Conservation (phyloP, 108 stramenopile genomes). For the Asterionellopsis glacialis region DNA sequence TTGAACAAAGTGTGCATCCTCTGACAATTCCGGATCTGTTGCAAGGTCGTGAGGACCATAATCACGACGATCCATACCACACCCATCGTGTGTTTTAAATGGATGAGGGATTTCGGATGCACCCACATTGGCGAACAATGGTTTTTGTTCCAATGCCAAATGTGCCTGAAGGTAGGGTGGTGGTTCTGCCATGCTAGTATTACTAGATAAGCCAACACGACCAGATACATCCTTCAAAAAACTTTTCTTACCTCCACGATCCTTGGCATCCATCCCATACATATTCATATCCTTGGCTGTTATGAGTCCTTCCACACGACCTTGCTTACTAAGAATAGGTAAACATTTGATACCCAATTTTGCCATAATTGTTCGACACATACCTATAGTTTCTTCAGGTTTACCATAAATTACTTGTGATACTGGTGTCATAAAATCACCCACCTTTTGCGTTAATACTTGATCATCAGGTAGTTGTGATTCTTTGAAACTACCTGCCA, state of each 20-base stretch:
- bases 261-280: slow-evolving; percentile 70
- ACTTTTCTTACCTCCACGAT: slow-evolving; percentile 89
- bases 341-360: slow-evolving; percentile 87
- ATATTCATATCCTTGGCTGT: slow-evolving; percentile 88
- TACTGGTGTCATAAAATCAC: slow-evolving; percentile 73
- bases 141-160: slow-evolving; percentile 60
- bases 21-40: slow-evolving; percentile 71
- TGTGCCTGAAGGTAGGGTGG: slow-evolving; percentile 61
- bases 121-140: slow-evolving; percentile 73
- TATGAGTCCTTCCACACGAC: slow-evolving; percentile 85
- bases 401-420: slow-evolving; percentile 77
- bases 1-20: slow-evolving; percentile 81
- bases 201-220: slow-evolving; percentile 78
- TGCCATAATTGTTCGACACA: slow-evolving; percentile 83
- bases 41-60: slow-evolving; percentile 59
- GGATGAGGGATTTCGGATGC: slow-evolving; percentile 89
- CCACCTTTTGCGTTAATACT: slow-evolving; percentile 38
- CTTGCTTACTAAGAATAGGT: slow-evolving; percentile 76
- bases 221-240: slow-evolving; percentile 83
- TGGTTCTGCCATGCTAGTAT: slow-evolving; percentile 87
- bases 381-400: slow-evolving; percentile 83
- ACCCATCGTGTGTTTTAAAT: slow-evolving; percentile 77
- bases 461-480: slow-evolving; percentile 30
- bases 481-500: slow-evolving; percentile 59
- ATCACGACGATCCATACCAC: slow-evolving; percentile 61